A percentile compares a stretch with the other conserved stretches of the same genome.
These are phyloP conservation scores for Leucocoprinus leucothites DNA, from an alignment of 768 basidiomycete species.

Conservation along the genomic window DNA sequence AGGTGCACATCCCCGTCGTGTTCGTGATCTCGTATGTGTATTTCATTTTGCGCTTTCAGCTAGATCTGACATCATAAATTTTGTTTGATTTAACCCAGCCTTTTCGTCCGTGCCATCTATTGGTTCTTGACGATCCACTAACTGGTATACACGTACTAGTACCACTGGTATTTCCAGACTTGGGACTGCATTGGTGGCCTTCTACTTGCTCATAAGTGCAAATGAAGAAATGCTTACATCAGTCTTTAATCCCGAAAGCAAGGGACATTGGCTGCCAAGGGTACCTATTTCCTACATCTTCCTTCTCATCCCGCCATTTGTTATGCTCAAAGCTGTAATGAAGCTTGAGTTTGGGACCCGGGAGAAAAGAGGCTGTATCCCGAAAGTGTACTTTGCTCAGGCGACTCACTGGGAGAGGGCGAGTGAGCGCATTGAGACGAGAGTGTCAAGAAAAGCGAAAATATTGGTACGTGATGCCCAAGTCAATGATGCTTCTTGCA, in stretches of 20 bases:
- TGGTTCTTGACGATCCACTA: constrained; percentile 20
- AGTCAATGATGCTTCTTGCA: not conserved
- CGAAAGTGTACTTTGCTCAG: constrained; percentile 16
- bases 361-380: constrained; percentile 15
- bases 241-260: not conserved
- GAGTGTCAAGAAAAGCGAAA: not conserved
- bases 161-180: constrained; percentile 28
- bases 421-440: constrained; percentile 20
- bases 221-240: not conserved
- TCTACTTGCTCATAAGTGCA: constrained; percentile 8
- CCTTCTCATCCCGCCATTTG: constrained; percentile 14
- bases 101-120: constrained; percentile 7
- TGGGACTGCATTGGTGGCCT: constrained; percentile 20
- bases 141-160: constrained; percentile 32
- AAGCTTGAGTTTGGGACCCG: constrained; percentile 18
- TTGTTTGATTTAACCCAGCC: constrained; percentile 11
- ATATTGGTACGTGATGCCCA: not conserved
- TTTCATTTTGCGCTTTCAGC: too few species aligned
- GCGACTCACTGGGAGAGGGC: constrained; percentile 29
- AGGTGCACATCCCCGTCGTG: constrained; percentile 27
- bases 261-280: not conserved
- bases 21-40: constrained; percentile 11
- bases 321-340: constrained; percentile 25
- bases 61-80: too few species aligned
- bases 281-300: not conserved